phyloP scores from a whole-genome alignment of 129 eudicot genomes.

The Calendula officinalis region DNA sequence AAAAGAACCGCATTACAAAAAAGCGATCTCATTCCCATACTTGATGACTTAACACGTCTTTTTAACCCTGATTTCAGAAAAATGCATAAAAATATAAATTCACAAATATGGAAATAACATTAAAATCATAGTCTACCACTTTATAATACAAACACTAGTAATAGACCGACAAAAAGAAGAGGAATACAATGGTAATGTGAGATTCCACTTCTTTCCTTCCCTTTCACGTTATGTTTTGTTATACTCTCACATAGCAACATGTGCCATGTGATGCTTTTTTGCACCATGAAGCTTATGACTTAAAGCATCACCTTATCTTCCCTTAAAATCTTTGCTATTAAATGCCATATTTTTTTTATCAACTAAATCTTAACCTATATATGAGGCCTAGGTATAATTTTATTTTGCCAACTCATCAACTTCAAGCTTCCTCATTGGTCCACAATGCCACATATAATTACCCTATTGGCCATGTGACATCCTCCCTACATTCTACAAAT shows the following conservation, averaged over 20 bases:
- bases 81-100: not conserved
- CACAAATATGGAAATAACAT: constrained; percentile 8
- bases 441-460: too few species aligned
- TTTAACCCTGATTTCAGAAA: not conserved
- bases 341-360: not conserved
- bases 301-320: constrained; percentile 33
- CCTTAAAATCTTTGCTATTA: constrained; percentile 20
- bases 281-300: constrained; percentile 31
- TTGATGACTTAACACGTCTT: not conserved
- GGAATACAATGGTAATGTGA: constrained; percentile 24
- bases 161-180: constrained; percentile 37
- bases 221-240: constrained; percentile 50
- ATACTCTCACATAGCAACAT: constrained; percentile 33
- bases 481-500: too few species aligned
- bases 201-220: constrained; percentile 41
- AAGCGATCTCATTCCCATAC: constrained; percentile 2
- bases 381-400: too few species aligned
- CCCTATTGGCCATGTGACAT: too few species aligned
- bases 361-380: too few species aligned
- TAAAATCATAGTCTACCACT: constrained; percentile 10
- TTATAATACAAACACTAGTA: constrained; percentile 24
- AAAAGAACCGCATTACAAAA: constrained; percentile 12
- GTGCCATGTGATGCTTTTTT: constrained; percentile 39
- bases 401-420: too few species aligned
- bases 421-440: too few species aligned